Evolutionary conservation across 1,284 basidiomycete species (phyloP).

Genomic region (Mrakiaceae sp.): DNA sequence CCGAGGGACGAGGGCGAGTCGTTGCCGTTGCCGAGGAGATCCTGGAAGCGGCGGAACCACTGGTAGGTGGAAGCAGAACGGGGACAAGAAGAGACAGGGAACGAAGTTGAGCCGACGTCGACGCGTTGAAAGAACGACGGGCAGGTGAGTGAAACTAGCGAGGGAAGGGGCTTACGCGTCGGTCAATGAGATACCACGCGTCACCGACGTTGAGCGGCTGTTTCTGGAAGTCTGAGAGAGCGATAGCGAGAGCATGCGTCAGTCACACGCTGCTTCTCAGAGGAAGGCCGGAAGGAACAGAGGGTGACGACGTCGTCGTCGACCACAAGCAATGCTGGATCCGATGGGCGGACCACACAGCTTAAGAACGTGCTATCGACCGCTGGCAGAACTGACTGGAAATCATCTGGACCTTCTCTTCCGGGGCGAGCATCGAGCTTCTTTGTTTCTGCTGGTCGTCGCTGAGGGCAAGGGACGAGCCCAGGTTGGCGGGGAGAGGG

Average conservation of each 20-base stretch:
- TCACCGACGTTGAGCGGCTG: conserved; percentile 14
- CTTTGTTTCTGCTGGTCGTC: too few relatives aligned
- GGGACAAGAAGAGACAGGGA: background rate
- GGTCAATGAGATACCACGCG: conserved; percentile 15
- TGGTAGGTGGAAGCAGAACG: background rate
- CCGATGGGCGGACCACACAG: background rate
- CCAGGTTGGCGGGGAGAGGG: too few relatives aligned
- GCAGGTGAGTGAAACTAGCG: background rate
- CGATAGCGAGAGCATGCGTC: background rate
- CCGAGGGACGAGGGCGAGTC: background rate
- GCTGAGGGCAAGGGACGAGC: too few relatives aligned
- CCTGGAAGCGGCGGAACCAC: conserved; percentile 12
- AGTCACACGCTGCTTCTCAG: too few relatives aligned
- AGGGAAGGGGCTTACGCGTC: background rate
- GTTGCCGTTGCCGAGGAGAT: background rate
- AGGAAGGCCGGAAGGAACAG: background rate
- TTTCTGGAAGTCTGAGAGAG: conserved; percentile 13
- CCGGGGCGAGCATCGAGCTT: too few relatives aligned
- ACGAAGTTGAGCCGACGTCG: background rate
- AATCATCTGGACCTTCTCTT: conserved; percentile 14
- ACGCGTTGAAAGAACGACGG: background rate
- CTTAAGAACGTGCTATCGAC: background rate
- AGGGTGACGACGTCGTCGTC: background rate
- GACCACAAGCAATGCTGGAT: background rate
- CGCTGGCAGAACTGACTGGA: background rate